Base-by-base conservation (phyloP, 2,329 filamentous ascomycete genomes). In the Epichloe amarillans region DNA sequence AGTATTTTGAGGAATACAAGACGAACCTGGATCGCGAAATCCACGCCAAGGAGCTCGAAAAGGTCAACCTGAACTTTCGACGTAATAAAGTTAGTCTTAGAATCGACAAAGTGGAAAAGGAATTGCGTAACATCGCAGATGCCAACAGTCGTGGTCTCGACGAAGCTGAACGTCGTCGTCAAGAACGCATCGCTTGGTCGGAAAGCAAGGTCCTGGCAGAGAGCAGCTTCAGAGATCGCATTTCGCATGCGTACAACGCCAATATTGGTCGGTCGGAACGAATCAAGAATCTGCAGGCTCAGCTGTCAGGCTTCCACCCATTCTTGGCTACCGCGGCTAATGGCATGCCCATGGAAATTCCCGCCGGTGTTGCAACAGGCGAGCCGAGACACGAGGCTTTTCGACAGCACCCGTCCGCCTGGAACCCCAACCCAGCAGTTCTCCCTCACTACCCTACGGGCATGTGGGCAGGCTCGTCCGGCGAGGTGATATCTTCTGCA, bases 11-110 rank as follows among this genome's bases (percentile, higher is more conserved):
- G 62, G 72, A 72, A 53, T 72, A 76, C 68, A 86, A 84, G 64
- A 66, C 73, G 50, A 71, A 76, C 40, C 70, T 82, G 42, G 83
- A 87, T 54, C 75, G 75, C 56, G 77, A 84, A 51, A 68, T 84
- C 54, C 77, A 80, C 58, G 70, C 72, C 30, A 73, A 85, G 49
- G 78, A 82, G 57, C 75, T 80, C 45, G 85, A 89, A 52, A 76
- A 83, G 59, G 69, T 72, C 19, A 74, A 75, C 55, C 70, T 83
- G 33, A 76, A 82, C 60, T 78, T 80, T 51, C 86, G 86, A 64
- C 77, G 79, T 47, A 86, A 87, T 69, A 86, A 86, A 67, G 81
- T 88, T 41, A 78, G 80, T 50, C 74, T 78, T 26, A 82, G 86
- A 47, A 83, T 86, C 58, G 74, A 76, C 61, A 87, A 87, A 69